Conservation (phyloP, 2,329 filamentous ascomycete species). For the Phialocephala sp. region DNA sequence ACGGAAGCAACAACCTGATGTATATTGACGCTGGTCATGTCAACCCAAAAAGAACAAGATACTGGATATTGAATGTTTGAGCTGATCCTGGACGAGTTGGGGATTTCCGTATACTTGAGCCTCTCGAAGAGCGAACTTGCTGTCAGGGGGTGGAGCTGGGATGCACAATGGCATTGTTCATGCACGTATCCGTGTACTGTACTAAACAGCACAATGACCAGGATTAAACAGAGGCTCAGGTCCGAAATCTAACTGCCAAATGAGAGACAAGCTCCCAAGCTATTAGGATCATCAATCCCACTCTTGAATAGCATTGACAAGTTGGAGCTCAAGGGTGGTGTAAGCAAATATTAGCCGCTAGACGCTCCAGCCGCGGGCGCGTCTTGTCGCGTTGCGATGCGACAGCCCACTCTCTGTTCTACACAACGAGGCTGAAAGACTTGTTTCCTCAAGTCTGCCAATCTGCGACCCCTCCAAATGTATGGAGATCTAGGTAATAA, state of each 20-base stretch:
- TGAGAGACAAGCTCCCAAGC: too few relatives aligned
- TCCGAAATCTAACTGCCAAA: too few relatives aligned
- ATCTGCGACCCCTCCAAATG: constrained; percentile 52
- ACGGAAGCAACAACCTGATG: too few relatives aligned
- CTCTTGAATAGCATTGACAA: background rate
- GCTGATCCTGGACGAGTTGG: too few relatives aligned
- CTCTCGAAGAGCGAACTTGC: background rate
- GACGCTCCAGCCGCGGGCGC: constrained; percentile 12
- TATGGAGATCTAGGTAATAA: constrained; percentile 75
- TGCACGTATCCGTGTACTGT: constrained; percentile 28
- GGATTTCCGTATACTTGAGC: background rate
- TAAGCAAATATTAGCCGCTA: constrained; percentile 6
- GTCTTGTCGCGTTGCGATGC: constrained; percentile 9
- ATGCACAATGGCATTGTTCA: constrained; percentile 31
- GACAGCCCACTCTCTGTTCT: background rate
- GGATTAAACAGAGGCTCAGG: too few relatives aligned
- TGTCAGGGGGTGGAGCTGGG: too few relatives aligned
- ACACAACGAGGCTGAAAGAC: constrained; percentile 24
- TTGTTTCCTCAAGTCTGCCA: background rate
- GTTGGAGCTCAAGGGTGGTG: background rate
- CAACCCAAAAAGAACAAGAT: too few relatives aligned
- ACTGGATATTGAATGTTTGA: too few relatives aligned
- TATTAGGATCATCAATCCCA: background rate
- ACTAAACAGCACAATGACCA: too few relatives aligned
- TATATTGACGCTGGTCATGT: too few relatives aligned